Evolutionary conservation across 176 grass and related monocot species (phyloP).

Genomic region (Paspalum notatum): DNA sequence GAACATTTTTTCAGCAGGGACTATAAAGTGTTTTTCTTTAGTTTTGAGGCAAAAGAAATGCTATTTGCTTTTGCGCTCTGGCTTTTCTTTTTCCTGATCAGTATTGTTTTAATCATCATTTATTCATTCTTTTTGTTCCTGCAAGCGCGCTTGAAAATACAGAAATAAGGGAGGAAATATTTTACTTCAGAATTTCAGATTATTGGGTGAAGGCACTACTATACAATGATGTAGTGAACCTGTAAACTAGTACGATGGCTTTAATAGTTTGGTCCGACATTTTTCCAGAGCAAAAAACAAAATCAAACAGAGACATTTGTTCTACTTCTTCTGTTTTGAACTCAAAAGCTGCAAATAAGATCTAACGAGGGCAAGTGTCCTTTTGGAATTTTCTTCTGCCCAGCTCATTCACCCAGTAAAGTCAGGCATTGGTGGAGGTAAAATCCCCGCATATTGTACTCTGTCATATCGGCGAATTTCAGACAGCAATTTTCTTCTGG

Average conservation of each 20-base stretch:
- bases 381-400: background rate
- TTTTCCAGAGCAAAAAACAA: background rate
- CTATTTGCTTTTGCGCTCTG: too few relatives aligned
- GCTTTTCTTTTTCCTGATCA: slow-evolving; percentile 2
- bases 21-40: background rate
- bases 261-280: background rate
- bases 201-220: background rate
- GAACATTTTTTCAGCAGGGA: background rate
- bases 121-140: slow-evolving; percentile 8
- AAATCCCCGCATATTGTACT: background rate
- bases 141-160: background rate
- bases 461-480: background rate
- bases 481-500: background rate
- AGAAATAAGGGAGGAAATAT: background rate
- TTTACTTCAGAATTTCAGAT: slow-evolving; percentile 1
- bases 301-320: background rate
- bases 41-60: background rate
- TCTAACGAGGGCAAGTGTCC: background rate
- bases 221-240: background rate
- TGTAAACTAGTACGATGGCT: background rate
- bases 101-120: background rate
- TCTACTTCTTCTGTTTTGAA: background rate
- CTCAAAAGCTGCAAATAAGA: background rate
- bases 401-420: background rate
- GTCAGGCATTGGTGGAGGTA: background rate